These are phyloP conservation scores for Nematodospora anomalae DNA, from an alignment of 1,139 yeast genomes.

Conservation along the genomic window DNA sequence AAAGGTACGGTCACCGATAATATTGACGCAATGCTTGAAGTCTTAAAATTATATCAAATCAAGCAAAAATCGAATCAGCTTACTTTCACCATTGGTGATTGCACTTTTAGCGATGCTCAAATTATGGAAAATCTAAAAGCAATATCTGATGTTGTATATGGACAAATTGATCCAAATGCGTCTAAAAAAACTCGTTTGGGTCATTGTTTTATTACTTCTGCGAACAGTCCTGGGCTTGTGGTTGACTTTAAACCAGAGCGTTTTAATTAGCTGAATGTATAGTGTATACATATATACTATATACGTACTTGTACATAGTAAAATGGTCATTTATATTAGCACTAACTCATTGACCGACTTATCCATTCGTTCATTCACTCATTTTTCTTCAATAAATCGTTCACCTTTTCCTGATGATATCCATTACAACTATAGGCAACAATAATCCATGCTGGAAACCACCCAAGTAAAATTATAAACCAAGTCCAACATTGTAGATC, in stretches of 20 bases:
- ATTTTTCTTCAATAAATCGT: slow-evolving; percentile 7
- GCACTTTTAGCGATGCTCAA: slow-evolving; percentile 76
- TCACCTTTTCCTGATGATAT: slow-evolving; percentile 12
- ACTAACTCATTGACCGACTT: slow-evolving; percentile 2
- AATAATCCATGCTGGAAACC: slow-evolving; percentile 82
- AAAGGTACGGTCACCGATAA: slow-evolving; percentile 85
- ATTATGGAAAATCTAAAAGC: slow-evolving; percentile 70
- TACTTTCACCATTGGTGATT: slow-evolving; percentile 73
- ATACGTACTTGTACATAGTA: slow-evolving; percentile 7
- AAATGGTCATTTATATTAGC: slow-evolving; percentile 2
- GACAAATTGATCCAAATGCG: slow-evolving; percentile 12
- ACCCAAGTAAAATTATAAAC: slow-evolving; percentile 69
- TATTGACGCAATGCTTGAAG: slow-evolving; percentile 30
- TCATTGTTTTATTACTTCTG: slow-evolving; percentile 11
- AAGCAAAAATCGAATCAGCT: slow-evolving; percentile 66
- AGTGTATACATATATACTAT: slow-evolving; percentile 4
- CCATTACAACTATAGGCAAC: slow-evolving; percentile 32
- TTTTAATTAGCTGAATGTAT: too few relatives aligned
- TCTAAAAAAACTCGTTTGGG: slow-evolving; percentile 14
- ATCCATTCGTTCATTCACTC: too few relatives aligned
- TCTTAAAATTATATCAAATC: slow-evolving; percentile 55
- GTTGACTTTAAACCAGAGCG: slow-evolving; percentile 14
- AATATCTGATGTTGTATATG: slow-evolving; percentile 64
- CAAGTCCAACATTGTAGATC: slow-evolving; percentile 86
- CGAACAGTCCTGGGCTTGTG: slow-evolving; percentile 15